A percentile compares a stretch with the other conserved stretches of the same genome.
Evolutionary conservation across 75 land plant species (phyloP).

Genomic region (Adiantum capillusveneris): DNA sequence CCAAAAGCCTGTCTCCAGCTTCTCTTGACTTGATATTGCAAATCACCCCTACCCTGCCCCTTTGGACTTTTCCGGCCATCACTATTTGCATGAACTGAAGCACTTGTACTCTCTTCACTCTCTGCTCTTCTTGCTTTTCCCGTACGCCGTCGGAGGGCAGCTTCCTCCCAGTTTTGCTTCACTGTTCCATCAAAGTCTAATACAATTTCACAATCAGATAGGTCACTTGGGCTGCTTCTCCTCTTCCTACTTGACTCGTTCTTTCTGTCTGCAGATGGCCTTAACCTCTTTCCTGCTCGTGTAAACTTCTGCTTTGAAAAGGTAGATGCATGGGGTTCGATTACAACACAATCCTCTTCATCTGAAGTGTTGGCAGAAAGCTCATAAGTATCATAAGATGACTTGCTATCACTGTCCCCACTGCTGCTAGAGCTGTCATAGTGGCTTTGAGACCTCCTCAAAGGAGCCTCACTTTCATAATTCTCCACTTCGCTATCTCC

Average conservation of each 20-base stretch:
- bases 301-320: conserved; percentile 7
- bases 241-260: background rate
- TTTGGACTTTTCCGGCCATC: background rate
- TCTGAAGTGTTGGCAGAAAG: conserved; percentile 10
- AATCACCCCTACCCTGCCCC: background rate
- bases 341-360: conserved; percentile 37
- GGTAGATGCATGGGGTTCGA: conserved; percentile 18
- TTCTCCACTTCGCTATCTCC: conserved; percentile 17
- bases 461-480: conserved; percentile 20
- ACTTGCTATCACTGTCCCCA: background rate
- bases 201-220: conserved; percentile 63
- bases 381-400: background rate
- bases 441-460: conserved; percentile 14
- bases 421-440: conserved; percentile 1
- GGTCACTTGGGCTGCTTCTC: conserved; percentile 6
- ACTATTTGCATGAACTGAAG: background rate
- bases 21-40: background rate
- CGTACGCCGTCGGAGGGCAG: conserved; percentile 36
- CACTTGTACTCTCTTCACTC: conserved; percentile 6
- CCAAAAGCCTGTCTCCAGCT: background rate
- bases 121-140: conserved; percentile 2
- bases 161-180: conserved; percentile 76
- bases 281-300: background rate
- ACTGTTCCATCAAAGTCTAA: conserved; percentile 50
- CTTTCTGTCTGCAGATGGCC: no score